These are phyloP conservation scores for Pinus taeda DNA, from an alignment of 75 land plant genomes.

Conservation along the genomic window DNA sequence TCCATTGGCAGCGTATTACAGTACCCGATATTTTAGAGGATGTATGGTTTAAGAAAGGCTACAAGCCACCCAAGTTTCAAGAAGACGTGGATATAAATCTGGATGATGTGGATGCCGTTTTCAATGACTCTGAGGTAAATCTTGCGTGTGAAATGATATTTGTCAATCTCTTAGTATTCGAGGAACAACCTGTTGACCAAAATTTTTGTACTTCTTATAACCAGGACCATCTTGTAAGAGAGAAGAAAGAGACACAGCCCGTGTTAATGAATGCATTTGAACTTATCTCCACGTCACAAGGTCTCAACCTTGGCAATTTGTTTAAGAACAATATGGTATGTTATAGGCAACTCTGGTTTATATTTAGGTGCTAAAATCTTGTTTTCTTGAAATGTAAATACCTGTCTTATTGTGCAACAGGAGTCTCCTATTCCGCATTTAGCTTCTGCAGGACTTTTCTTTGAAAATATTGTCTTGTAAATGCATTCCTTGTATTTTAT, in stretches of 20 bases:
- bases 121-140: conserved; percentile 66
- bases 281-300: conserved; percentile 93
- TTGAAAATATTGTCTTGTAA: background rate
- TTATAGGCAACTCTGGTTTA: background rate
- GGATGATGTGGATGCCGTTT: conserved; percentile 88
- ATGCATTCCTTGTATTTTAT: background rate
- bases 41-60: conserved; percentile 91
- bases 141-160: background rate
- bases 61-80: conserved; percentile 65
- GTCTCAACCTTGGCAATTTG: conserved; percentile 80
- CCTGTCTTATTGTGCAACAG: background rate
- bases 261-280: conserved; percentile 94
- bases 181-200: conserved; percentile 38
- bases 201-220: conserved; percentile 15
- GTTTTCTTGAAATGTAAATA: background rate
- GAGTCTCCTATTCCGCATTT: background rate
- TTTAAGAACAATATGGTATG: conserved; percentile 92
- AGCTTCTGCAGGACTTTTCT: background rate
- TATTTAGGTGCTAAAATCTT: background rate
- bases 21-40: conserved; percentile 68
- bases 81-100: conserved; percentile 62
- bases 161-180: background rate
- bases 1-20: conserved; percentile 65
- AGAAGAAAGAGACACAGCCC: conserved; percentile 74
- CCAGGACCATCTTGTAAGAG: conserved; percentile 69